Evolutionary conservation across 257 asterid genomes (phyloP), one percentile per base, ranked within the genome.

Genomic region (Solanum pennellii): DNA sequence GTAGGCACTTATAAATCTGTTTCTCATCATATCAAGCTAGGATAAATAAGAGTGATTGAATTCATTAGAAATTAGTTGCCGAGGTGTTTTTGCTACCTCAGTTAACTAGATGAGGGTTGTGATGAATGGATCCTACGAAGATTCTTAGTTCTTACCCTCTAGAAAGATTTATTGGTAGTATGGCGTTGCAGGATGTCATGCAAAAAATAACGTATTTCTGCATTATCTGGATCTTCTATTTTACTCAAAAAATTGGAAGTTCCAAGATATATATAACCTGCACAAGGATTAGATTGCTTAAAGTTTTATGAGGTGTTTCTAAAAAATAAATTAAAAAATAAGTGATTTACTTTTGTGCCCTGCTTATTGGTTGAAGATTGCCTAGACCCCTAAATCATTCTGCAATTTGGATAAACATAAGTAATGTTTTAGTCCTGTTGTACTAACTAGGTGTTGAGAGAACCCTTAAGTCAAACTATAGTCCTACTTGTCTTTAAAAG

Each of bases 1-100:
- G 99, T 95, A 93, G 56, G 88, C 18, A 29, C 69, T 82, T 49
- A 29, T 49, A 25, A 49, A 49, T 25, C 87, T 56, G 83, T 72
- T 88, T 33, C 65, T 86, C 41, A 31, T 72, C 45, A 47, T 33
- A 33, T 33, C 21, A 41, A 65, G n/a, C 39, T 11, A 3, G 85
- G 42, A 80, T 80, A 80, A 80, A 18, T 25, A 66, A 80, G 41
- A 29, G 49, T 74, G 66, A 47, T 80, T 47, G n/a, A 80, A 80
- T 47, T 80, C 84, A 47, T 27, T 9, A 27, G 29, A 47, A 45
- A 45, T 29, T 80, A 8, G 66, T 9, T 80, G 18, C 66, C 27
- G 7, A 80, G 66, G 47, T 47, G 39, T 12, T 79, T 44, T 79
- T 79, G 84, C 65, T 60, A 45, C 84, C 16, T 15, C 41, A 7